A percentile compares a stretch with the other conserved stretches of the same genome.
Evolutionary conservation across 192 early-diverging fungal genomes (phyloP).

Genomic region (Entrophospora sp.): DNA sequence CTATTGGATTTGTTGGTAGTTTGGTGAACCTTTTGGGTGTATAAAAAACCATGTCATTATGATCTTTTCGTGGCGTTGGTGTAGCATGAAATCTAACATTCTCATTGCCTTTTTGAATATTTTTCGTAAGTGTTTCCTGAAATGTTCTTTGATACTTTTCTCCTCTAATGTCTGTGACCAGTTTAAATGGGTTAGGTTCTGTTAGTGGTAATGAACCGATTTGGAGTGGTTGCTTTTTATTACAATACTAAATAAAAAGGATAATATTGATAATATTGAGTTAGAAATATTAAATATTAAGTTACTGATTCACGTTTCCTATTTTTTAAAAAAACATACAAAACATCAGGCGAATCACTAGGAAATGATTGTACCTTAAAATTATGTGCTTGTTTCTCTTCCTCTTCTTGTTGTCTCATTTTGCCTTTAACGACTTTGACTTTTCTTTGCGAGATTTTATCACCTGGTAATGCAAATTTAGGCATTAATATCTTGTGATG

Average conservation of each 20-base stretch:
- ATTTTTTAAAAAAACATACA: not conserved
- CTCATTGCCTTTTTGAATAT: not conserved
- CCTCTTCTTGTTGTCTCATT: not conserved
- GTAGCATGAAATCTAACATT: not conserved
- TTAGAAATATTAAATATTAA: no score
- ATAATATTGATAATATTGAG: no score
- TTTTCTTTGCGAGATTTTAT: not conserved
- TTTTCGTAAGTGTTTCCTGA: not conserved
- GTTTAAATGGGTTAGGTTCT: conserved; percentile 8
- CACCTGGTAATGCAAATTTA: not conserved
- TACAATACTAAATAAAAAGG: not conserved
- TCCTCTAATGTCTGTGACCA: not conserved
- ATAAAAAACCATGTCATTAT: no score
- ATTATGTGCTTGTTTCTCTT: not conserved
- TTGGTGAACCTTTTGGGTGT: not conserved
- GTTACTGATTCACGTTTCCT: not conserved
- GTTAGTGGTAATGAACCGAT: not conserved
- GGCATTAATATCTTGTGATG: not conserved
- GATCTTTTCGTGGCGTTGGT: no score
- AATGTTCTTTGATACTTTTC: conserved; percentile 11
- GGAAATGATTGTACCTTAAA: conserved; percentile 8
- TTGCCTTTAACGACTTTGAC: not conserved
- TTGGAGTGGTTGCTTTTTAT: not conserved
- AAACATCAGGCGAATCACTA: conserved; percentile 7
- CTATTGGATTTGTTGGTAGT: conserved; percentile 1